These are phyloP conservation scores for Amanita pallidorosea DNA, from an alignment of 768 basidiomycete species.

Conservation along the genomic window DNA sequence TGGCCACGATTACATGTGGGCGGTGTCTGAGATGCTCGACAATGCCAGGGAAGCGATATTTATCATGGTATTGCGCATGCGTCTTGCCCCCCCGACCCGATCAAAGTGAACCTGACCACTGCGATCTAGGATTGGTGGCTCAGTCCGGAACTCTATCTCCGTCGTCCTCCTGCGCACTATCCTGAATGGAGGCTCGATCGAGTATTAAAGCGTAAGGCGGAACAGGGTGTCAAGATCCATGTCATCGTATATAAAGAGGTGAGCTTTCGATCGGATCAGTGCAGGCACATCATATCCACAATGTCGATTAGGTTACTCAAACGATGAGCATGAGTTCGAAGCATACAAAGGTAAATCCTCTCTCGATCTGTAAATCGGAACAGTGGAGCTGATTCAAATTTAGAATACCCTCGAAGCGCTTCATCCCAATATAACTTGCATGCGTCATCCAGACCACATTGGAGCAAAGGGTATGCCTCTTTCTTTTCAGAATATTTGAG, in stretches of 20 bases:
- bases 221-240: conserved; percentile 86
- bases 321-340: conserved; percentile 85
- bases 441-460: conserved; percentile 89
- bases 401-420: conserved; percentile 70
- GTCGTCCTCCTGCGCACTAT: conserved; percentile 79
- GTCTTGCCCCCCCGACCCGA: background rate
- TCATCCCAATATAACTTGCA: conserved; percentile 79
- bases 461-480: conserved; percentile 59
- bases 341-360: conserved; percentile 56
- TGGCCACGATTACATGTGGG: conserved; percentile 97
- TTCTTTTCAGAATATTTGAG: no score
- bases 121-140: conserved; percentile 73
- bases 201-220: conserved; percentile 77
- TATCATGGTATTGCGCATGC: conserved; percentile 47
- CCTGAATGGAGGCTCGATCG: conserved; percentile 87
- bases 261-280: conserved; percentile 8
- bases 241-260: conserved; percentile 92
- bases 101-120: background rate
- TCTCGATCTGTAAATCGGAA: background rate
- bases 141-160: conserved; percentile 88
- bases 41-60: conserved; percentile 76
- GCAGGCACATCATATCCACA: background rate
- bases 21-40: conserved; percentile 83
- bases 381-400: background rate
- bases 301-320: conserved; percentile 53